These are phyloP conservation scores for Scutellaria baicalensis DNA, from an alignment of 257 asterid species.

Conservation along the genomic window DNA sequence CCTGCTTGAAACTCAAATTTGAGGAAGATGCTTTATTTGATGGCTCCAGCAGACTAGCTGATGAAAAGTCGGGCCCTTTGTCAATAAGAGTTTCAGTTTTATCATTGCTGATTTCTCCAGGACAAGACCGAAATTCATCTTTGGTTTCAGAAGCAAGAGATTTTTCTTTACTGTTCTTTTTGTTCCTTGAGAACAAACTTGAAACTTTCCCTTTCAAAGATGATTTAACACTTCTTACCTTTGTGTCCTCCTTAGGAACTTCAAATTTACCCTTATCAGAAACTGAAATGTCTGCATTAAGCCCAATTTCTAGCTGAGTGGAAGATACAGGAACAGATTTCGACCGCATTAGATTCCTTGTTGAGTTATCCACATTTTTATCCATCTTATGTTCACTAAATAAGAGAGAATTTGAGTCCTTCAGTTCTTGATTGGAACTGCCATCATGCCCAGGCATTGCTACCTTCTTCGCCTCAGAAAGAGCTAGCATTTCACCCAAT, in stretches of 20 bases:
- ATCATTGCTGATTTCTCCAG: constrained; percentile 18
- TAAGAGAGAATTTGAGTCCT: constrained; percentile 21
- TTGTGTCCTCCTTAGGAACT: constrained; percentile 36
- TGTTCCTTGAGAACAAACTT: constrained; percentile 71
- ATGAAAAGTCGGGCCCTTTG: constrained; percentile 19
- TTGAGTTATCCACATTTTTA: constrained; percentile 31
- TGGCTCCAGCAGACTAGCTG: constrained; percentile 24
- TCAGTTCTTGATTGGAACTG: constrained; percentile 30
- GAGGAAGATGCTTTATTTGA: constrained; percentile 28
- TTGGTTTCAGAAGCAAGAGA: constrained; percentile 27
- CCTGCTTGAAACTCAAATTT: constrained; percentile 25
- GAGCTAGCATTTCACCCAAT: constrained; percentile 98
- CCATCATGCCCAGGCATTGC: constrained; percentile 28
- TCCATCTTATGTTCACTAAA: constrained; percentile 24
- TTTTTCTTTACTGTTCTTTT: constrained; percentile 47
- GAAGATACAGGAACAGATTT: constrained; percentile 86
- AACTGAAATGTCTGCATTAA: constrained; percentile 26
- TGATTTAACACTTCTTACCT: constrained; percentile 47
- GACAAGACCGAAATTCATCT: constrained; percentile 23
- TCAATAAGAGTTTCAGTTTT: constrained; percentile 20
- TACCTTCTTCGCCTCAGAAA: constrained; percentile 66
- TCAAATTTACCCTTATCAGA: constrained; percentile 30
- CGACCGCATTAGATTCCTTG: constrained; percentile 64
- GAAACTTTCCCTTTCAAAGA: constrained; percentile 80
- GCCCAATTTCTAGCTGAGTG: constrained; percentile 36